These are phyloP conservation scores for Phytophthora sansomeana DNA, from an alignment of 352 stramenopile species.

Conservation along the genomic window DNA sequence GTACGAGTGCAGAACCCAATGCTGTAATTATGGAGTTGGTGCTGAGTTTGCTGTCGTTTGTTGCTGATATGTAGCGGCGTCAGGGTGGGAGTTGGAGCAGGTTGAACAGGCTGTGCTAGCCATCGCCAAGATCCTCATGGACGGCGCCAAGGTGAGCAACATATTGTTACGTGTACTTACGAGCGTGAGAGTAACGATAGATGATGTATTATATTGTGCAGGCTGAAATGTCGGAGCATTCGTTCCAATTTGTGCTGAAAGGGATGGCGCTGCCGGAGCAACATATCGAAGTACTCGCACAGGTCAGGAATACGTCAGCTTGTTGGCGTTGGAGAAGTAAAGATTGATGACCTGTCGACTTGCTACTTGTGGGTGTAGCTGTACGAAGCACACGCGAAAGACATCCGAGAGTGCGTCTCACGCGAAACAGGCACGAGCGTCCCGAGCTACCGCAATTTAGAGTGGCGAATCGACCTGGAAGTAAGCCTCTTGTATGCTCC, in stretches of 20 bases:
- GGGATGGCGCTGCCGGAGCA: conserved; percentile 53
- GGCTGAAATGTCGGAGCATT: conserved; percentile 50
- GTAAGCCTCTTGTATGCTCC: conserved; percentile 26
- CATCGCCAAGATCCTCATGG: conserved; percentile 81
- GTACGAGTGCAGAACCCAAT: conserved; percentile 32
- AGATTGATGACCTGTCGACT: not conserved
- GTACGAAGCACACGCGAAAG: conserved; percentile 52
- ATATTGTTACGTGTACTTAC: not conserved
- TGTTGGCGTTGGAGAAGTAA: not conserved
- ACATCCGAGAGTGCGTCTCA: conserved; percentile 61
- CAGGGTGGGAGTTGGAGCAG: conserved; percentile 63
- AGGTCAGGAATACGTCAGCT: conserved; percentile 33
- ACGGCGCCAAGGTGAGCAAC: conserved; percentile 60
- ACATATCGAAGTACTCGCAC: conserved; percentile 52
- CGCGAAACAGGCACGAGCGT: conserved; percentile 51
- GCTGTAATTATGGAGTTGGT: conserved; percentile 1
- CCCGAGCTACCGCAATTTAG: conserved; percentile 66
- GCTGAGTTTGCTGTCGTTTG: not conserved
- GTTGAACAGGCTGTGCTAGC: conserved; percentile 66
- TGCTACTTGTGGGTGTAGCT: conserved; percentile 36
- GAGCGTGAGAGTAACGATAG: not conserved
- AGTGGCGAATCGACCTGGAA: conserved; percentile 88
- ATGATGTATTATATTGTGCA: conserved; percentile 20
- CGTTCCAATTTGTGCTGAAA: conserved; percentile 54
- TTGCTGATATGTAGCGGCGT: conserved; percentile 43